Conservation (phyloP, 768 basidiomycete species). For the Naganishia friedmannii region DNA sequence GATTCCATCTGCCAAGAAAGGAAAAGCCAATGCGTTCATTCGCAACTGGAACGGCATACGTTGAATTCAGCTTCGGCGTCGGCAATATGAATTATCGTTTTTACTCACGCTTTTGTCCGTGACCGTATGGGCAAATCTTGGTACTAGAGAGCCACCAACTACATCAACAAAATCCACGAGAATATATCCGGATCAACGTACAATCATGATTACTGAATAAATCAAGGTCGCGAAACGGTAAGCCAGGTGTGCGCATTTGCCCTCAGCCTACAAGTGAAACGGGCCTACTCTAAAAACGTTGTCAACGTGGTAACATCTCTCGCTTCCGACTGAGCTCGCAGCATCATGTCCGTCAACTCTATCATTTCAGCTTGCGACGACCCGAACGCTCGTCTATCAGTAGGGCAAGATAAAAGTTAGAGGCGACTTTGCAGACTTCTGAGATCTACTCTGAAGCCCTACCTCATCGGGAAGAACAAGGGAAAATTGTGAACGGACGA, state of each 20-base stretch:
- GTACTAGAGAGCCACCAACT: not conserved
- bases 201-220: conserved; percentile 29
- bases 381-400: conserved; percentile 26
- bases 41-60: conserved; percentile 33
- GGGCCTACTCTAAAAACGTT: conserved; percentile 49
- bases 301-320: conserved; percentile 38
- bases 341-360: conserved; percentile 27
- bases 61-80: not conserved
- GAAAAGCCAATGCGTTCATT: conserved; percentile 51
- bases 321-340: conserved; percentile 23
- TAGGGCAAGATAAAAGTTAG: not conserved
- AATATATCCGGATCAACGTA: not conserved
- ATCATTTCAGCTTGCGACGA: conserved; percentile 5
- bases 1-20: conserved; percentile 51
- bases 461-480: conserved; percentile 48
- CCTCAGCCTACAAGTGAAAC: not conserved
- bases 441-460: conserved; percentile 13
- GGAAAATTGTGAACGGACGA: conserved; percentile 51
- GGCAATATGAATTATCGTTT: not conserved
- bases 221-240: not conserved
- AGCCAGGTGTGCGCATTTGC: not conserved
- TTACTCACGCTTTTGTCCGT: conserved; percentile 19
- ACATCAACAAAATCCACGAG: not conserved
- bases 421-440: not conserved
- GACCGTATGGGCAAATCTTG: conserved; percentile 29